Evolutionary conservation across 1,284 basidiomycete genomes (phyloP).

Genomic region (Laetiporus sulphureus): DNA sequence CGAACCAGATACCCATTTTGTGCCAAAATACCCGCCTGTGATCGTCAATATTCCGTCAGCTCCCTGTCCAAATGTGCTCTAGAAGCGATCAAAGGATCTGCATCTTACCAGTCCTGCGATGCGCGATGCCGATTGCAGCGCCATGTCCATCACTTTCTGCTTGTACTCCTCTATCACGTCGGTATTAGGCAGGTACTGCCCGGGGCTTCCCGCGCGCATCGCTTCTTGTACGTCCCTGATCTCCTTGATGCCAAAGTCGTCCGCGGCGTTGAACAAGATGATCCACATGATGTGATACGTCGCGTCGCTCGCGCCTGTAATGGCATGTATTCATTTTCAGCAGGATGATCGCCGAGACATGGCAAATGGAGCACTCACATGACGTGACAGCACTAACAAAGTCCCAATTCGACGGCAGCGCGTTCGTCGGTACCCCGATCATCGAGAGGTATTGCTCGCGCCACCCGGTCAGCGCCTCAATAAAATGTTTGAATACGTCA

Average conservation of each 20-base stretch:
- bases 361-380: slow-evolving; percentile 36
- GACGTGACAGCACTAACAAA: slow-evolving; percentile 78
- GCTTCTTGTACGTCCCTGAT: slow-evolving; percentile 50
- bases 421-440: slow-evolving; percentile 81
- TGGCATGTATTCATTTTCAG: not conserved
- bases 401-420: slow-evolving; percentile 83
- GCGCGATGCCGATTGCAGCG: slow-evolving; percentile 76
- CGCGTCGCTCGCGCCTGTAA: slow-evolving; percentile 73
- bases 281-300: slow-evolving; percentile 91
- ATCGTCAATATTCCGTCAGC: not conserved
- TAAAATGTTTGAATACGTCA: slow-evolving; percentile 52
- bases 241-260: slow-evolving; percentile 80
- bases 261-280: slow-evolving; percentile 68
- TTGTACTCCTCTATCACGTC: slow-evolving; percentile 57
- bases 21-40: slow-evolving; percentile 69
- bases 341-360: not conserved
- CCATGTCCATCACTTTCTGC: slow-evolving; percentile 71
- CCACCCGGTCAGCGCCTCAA: slow-evolving; percentile 66
- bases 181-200: slow-evolving; percentile 31
- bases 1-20: slow-evolving; percentile 78
- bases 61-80: not conserved
- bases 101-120: slow-evolving; percentile 73
- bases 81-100: not conserved
- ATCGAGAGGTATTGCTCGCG: slow-evolving; percentile 65
- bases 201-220: slow-evolving; percentile 31